Percentiles rank a stretch among this genome's conserved stretches.
phyloP scores from a whole-genome alignment of 106 monocot species.

The Apostasia shenzhenica region DNA sequence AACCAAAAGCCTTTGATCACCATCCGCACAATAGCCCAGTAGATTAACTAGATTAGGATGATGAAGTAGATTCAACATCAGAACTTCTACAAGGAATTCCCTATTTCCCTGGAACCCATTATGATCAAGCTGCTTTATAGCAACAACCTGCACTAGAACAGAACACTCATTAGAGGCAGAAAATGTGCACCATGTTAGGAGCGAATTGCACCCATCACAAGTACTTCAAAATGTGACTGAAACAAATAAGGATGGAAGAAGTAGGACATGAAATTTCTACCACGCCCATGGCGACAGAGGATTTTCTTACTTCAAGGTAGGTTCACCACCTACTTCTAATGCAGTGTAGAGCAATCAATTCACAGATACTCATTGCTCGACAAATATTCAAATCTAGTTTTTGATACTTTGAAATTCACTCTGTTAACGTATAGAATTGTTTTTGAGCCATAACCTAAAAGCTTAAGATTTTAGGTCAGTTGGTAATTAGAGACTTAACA shows the following conservation, averaged over 20 bases:
- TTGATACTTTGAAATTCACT: too few relatives aligned
- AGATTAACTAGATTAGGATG: constrained; percentile 40
- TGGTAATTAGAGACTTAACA: too few relatives aligned
- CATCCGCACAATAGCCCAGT: constrained; percentile 34
- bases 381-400: too few relatives aligned
- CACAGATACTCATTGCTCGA: too few relatives aligned
- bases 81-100: constrained; percentile 44
- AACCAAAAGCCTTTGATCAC: constrained; percentile 39
- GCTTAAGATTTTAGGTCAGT: too few relatives aligned
- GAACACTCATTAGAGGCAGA: not conserved
- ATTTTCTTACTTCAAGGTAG: not conserved
- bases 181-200: not conserved
- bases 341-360: too few relatives aligned
- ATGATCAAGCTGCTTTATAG: constrained; percentile 37
- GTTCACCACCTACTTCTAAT: not conserved
- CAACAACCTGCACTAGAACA: constrained; percentile 24
- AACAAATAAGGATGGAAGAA: too few relatives aligned
- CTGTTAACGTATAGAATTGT: too few relatives aligned
- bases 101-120: constrained; percentile 37
- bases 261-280: too few relatives aligned
- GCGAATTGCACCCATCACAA: not conserved
- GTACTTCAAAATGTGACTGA: not conserved
- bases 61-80: constrained; percentile 37
- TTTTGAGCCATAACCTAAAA: too few relatives aligned
- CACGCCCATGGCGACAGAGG: too few relatives aligned